Evolutionary conservation across 2,329 filamentous ascomycete genomes (phyloP), one percentile per base, ranked within the genome.

Genomic region (Ophioceras dolichostomum): DNA sequence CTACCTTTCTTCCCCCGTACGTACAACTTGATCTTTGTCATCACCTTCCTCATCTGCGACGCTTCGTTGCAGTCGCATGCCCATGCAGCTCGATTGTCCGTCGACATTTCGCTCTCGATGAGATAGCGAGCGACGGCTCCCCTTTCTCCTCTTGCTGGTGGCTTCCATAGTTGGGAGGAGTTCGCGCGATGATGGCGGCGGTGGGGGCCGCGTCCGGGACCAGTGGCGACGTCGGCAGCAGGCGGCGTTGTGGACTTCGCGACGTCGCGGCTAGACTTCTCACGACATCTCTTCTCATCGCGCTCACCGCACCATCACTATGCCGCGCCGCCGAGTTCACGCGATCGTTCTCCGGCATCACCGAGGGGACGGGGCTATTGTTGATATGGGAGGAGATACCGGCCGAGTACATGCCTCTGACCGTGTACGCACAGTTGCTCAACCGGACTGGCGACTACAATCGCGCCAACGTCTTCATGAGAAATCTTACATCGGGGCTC

Each of bases 391-490:
- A 44, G 8, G 36, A 20, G 6, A 40, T 47, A 7, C 39, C 40
- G 16, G 20, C 45, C 10, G 33, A 46, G 26, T 40, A 46, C 32
- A 44, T 47, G 24, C 50, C 51, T 17, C 38, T 53, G 21, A 43
- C 26, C 31, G 42, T 54, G 36, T 47, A 43, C 10, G 47, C 43
- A 20, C 44, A 47, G 34, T 36, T 52, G 24, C 48, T 54, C 32
- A 47, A 46, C 41, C 38, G 41, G 16, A 42, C 41, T 2, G 42
- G 39, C 17, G 31, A 33, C 9, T 39, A 41, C 2, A 27, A 30
- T 27, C 41, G 34, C 16, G 46, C 39, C 20, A 45, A 39, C 10
- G 40, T 38, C 2, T 46, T 43, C 31, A 39, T 32, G 27, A 44
- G 44, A 22, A 48, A 49, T 28, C 33, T 53, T 20, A 9, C 29